These are phyloP conservation scores for Suillus alpinus DNA, from an alignment of 768 basidiomycete genomes.

Conservation along the genomic window DNA sequence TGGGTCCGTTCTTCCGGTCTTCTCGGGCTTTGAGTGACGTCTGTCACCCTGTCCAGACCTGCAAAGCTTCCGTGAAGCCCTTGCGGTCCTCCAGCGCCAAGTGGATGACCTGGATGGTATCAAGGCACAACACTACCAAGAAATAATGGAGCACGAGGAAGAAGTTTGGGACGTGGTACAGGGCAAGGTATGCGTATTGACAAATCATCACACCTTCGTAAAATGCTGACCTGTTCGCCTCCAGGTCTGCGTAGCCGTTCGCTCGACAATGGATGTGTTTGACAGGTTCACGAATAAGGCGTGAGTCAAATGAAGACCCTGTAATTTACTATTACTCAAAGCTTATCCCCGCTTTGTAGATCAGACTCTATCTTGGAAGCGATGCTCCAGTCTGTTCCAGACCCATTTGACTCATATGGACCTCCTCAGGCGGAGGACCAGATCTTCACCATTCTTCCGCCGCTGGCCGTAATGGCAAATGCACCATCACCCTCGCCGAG, in stretches of 20 bases:
- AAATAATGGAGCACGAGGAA: conserved; percentile 90
- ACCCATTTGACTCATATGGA: conserved; percentile 91
- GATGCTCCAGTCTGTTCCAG: conserved; percentile 85
- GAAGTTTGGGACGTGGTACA: conserved; percentile 94
- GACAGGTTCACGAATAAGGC: conserved; percentile 84
- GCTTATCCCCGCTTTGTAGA: conserved; percentile 32
- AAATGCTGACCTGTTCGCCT: conserved; percentile 14
- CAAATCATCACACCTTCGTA: background rate
- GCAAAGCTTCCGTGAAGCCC: conserved; percentile 82
- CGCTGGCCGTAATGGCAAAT: conserved; percentile 73
- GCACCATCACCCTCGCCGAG: conserved; percentile 58
- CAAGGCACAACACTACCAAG: conserved; percentile 81
- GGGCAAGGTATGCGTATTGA: conserved; percentile 54
- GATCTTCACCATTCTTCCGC: conserved; percentile 90
- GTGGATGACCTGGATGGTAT: conserved; percentile 90
- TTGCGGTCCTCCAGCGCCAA: conserved; percentile 78
- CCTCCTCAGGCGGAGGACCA: conserved; percentile 85
- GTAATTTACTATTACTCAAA: conserved; percentile 8
- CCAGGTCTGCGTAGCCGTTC: conserved; percentile 77
- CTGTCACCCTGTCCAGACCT: conserved; percentile 54
- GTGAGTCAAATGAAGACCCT: conserved; percentile 42
- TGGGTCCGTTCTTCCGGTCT: conserved; percentile 37
- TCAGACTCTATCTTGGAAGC: conserved; percentile 90
- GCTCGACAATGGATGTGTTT: conserved; percentile 90
- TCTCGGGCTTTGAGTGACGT: conserved; percentile 5